Percentiles rank a stretch among this genome's conserved stretches.
phyloP scores from a whole-genome alignment of 768 basidiomycete species.

The Tremella mesenterica region DNA sequence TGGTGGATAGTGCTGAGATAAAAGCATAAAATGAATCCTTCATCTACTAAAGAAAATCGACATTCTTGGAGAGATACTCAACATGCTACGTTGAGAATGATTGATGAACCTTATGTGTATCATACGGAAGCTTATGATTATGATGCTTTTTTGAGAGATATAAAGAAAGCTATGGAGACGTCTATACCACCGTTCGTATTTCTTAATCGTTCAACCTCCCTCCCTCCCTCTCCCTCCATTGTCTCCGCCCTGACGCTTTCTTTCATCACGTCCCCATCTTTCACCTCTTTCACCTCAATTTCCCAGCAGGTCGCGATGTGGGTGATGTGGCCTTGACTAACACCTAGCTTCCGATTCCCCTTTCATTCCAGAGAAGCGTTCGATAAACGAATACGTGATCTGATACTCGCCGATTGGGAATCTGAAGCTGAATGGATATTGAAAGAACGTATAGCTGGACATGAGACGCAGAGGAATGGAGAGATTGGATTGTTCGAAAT shows the following conservation, averaged over 20 bases:
- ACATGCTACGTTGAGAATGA: neutral
- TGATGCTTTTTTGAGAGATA: constrained; percentile 12
- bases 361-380: constrained; percentile 5
- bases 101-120: constrained; percentile 13
- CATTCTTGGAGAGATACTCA: neutral
- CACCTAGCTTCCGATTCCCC: neutral
- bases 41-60: neutral
- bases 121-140: constrained; percentile 10
- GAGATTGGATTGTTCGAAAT: too few species aligned
- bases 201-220: too few species aligned
- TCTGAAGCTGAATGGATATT: constrained; percentile 7
- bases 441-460: constrained; percentile 8
- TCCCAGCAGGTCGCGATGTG: neutral
- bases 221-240: too few species aligned
- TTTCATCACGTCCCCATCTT: too few species aligned
- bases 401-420: constrained; percentile 10
- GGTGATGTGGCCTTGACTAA: neutral
- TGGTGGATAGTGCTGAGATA: neutral
- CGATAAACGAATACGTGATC: constrained; percentile 6
- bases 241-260: too few species aligned
- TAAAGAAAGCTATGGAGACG: constrained; percentile 9
- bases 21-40: neutral
- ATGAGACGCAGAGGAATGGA: constrained; percentile 10
- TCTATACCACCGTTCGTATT: constrained; percentile 15
- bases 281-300: neutral